Evolutionary conservation across 441 rosid genomes (phyloP), one percentile per base, ranked within the genome.

Genomic region (Adansonia rubrostipa): DNA sequence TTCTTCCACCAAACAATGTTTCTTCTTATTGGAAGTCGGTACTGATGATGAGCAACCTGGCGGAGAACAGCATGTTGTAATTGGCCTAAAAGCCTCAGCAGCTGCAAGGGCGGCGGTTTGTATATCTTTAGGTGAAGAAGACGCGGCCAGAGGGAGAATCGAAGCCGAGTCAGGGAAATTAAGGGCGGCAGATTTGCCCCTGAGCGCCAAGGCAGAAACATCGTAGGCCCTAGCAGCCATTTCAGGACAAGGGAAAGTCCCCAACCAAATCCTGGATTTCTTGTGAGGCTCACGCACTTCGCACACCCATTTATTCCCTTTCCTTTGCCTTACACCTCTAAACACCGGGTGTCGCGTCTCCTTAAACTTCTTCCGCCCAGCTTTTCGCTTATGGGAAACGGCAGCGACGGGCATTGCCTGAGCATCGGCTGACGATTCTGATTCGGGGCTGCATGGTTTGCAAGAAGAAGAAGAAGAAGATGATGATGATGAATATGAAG

Each of bases 141-240:
- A 82, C 74, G 58, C 68, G 0, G 87, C 78, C n/a, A 60, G 63
- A 0, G 83, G 89, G 62, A 84, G 80, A n/a, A 47, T 22, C 1
- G 40, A 47, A 42, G 83, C 80, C 0, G 81, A 68, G 51, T 68
- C 79, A 0, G 83, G 82, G 57, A 84, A 86, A 53, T 86, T 86
- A 13, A 86, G 67, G 22, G 54, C 14, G 19, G 87, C 82, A 3
- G 40, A 65, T 1, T 74, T 78, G 7, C 86, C 86, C 50, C 80
- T 76, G 6, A 86, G 78, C 0, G 87, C 84, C 17, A 82, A 33
- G 17, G 86, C 87, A 44, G 89, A 87, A 76, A 79, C 86, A 20
- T 86, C 89, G 15, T 84, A 77, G 14, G 89, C 89, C 83, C 78
- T 71, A 22, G 87, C 87, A 0, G 89, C 89, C 80, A 83, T 79